phyloP scores from a whole-genome alignment of 2,329 filamentous ascomycete species.

The Aspergillus ochraceus region DNA sequence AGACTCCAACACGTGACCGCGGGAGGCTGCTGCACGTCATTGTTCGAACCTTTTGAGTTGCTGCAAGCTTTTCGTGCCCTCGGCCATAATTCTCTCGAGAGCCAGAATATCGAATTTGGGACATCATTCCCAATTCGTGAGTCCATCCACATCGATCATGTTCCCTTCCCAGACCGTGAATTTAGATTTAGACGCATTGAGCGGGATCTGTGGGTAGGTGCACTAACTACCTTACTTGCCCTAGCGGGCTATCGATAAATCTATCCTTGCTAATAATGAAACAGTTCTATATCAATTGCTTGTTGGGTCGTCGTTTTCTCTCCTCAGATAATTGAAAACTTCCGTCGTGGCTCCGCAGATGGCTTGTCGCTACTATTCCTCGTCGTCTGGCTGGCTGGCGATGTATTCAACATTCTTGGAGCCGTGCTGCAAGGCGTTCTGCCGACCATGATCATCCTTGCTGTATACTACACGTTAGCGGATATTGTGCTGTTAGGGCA shows the following conservation, averaged over 20 bases:
- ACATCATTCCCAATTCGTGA: slow-evolving; percentile 4
- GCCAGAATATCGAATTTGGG: not conserved
- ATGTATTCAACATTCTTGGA: slow-evolving; percentile 97
- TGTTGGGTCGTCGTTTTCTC: slow-evolving; percentile 99
- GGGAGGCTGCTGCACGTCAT: not conserved
- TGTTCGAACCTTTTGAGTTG: not conserved
- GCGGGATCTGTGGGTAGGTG: slow-evolving; percentile 80
- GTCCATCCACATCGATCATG: slow-evolving; percentile 24
- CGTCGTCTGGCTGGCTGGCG: slow-evolving; percentile 86
- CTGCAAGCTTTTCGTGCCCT: not conserved
- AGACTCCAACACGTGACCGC: not conserved
- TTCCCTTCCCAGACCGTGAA: slow-evolving; percentile 50
- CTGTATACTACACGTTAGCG: slow-evolving; percentile 88
- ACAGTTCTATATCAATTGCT: slow-evolving; percentile 87
- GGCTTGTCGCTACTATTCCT: slow-evolving; percentile 90
- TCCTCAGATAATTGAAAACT: slow-evolving; percentile 95
- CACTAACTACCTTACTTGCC: not conserved
- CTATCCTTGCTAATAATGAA: slow-evolving; percentile 4
- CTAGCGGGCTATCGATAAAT: not conserved
- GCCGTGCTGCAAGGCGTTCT: slow-evolving; percentile 86
- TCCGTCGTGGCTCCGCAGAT: slow-evolving; percentile 78
- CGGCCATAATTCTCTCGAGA: not conserved
- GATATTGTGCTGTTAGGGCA: slow-evolving; percentile 85
- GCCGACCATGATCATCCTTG: slow-evolving; percentile 94
- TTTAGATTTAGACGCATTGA: slow-evolving; percentile 85